Base-by-base conservation (phyloP, 768 basidiomycete genomes). In the Cubamyces sp. region DNA sequence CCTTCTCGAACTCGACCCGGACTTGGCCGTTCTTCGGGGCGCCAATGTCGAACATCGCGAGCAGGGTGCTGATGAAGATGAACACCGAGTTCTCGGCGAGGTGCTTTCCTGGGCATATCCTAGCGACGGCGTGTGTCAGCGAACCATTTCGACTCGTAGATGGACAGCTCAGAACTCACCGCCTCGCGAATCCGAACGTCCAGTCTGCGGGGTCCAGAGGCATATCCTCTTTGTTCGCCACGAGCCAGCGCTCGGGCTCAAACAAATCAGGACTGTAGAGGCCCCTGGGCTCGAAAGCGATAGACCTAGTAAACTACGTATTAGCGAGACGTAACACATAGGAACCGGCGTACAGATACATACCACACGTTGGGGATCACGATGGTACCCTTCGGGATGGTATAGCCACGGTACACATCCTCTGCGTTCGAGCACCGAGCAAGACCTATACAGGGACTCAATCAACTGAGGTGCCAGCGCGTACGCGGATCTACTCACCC, bases 331-430 rank as follows among this genome's bases (percentile, higher is more conserved):
- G 28, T 11, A 28, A 39, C 19, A 25, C 19, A 21, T 12, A 49
- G 11, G 23, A n/a, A n/a, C n/a, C 23, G 21, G n/a, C n/a, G 23
- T 34, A 15, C 50, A 8, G 28, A 1, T 8, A 42, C 61, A 23
- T 45, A 71, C 73, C 70, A 72, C 21, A 68, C 52, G 60, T 74
- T 74, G 1, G 64, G 49, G 8, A 73, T 43, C 23, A 74, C 54
- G n/a, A 66, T 55, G 1, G 71, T 65, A 5, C 67, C 68, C 43
- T 67, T 65, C 9, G 71, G 70, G 14, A 74, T 71, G 43, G 42
- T 46, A 46, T 67, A 66, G 0, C 68, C 68, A 7, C 62, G 43
- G 60, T 73, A 71, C 1, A 63, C 58, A 48, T 71, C 70, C 46
- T 71, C 70, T 30, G 62, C 45, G 19, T 57, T 54, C 0, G 58